phyloP scores from a whole-genome alignment of 2,329 filamentous ascomycete genomes.

The Talaromyces sp. region DNA sequence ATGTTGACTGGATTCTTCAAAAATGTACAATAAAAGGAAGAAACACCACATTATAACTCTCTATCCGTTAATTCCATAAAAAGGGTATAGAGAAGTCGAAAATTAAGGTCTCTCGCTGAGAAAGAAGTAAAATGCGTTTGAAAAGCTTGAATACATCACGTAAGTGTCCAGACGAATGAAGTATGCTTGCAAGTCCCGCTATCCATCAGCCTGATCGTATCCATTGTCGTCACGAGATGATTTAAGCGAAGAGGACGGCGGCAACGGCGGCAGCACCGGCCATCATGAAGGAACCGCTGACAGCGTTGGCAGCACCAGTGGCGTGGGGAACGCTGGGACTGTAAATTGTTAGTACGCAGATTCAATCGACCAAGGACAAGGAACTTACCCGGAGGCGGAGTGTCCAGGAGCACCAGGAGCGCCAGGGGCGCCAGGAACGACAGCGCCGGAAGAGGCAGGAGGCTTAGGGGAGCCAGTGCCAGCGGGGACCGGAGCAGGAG shows the following conservation, averaged over 20 bases:
- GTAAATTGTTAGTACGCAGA: background rate
- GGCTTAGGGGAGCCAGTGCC: slow-evolving; percentile 18
- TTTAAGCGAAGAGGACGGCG: slow-evolving; percentile 32
- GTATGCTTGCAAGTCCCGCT: background rate
- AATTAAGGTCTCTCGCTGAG: background rate
- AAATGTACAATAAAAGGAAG: slow-evolving; percentile 5
- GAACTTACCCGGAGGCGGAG: slow-evolving; percentile 7
- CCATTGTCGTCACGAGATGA: slow-evolving; percentile 16
- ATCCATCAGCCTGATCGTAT: background rate
- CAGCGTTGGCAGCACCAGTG: slow-evolving; percentile 28
- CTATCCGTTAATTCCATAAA: slow-evolving; percentile 1
- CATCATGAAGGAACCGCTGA: slow-evolving; percentile 27
- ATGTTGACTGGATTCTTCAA: slow-evolving; percentile 6
- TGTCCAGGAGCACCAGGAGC: too few species aligned
- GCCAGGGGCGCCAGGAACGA: too few species aligned
- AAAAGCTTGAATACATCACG: slow-evolving; percentile 1
- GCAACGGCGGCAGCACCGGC: slow-evolving; percentile 29
- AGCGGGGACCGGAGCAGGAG: slow-evolving; percentile 7
- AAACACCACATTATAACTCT: slow-evolving; percentile 8
- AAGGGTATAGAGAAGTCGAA: slow-evolving; percentile 1
- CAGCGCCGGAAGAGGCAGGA: slow-evolving; percentile 19
- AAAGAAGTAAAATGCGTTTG: background rate
- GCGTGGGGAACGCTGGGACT: slow-evolving; percentile 21
- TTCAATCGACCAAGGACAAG: background rate
- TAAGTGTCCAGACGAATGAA: background rate